A percentile compares a stretch with the other conserved stretches of the same genome.
Evolutionary conservation across 2,329 filamentous ascomycete species (phyloP).

Genomic region (Sporothrix euskadiensis): DNA sequence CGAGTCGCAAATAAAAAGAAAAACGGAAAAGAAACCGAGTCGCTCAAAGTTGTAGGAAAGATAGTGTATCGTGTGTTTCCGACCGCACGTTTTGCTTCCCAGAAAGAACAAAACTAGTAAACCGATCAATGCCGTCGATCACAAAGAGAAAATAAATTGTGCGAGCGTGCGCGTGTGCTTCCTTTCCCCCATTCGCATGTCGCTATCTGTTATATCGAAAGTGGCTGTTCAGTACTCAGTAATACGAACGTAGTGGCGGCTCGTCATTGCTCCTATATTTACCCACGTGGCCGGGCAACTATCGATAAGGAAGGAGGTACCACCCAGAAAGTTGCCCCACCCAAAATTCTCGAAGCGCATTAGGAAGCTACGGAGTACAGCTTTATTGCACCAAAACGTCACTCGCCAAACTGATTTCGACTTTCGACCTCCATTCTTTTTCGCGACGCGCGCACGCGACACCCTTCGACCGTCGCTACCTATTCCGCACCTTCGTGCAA

Average conservation of each 20-base stretch:
- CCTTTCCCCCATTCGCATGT: neutral
- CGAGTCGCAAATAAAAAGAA: neutral
- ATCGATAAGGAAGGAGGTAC: constrained; percentile 32
- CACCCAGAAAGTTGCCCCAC: neutral
- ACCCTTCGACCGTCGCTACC: neutral
- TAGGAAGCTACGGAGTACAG: neutral
- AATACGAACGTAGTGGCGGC: neutral
- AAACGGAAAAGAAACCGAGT: neutral
- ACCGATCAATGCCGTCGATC: constrained; percentile 13
- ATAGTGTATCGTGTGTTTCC: neutral
- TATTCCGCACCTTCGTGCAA: neutral
- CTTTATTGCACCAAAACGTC: neutral
- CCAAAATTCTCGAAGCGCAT: constrained; percentile 19
- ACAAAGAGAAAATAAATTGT: neutral
- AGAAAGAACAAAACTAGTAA: neutral
- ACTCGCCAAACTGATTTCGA: neutral
- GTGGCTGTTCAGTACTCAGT: neutral
- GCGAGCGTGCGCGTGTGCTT: neutral
- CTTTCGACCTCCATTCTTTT: neutral
- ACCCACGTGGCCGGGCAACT: constrained; percentile 32
- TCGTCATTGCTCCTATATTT: constrained; percentile 28
- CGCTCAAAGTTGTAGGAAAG: neutral
- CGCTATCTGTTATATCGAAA: neutral
- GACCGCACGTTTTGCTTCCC: neutral
- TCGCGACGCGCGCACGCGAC: neutral